phyloP scores from a whole-genome alignment of 768 basidiomycete genomes.

The Cystofilobasidium capitatum region DNA sequence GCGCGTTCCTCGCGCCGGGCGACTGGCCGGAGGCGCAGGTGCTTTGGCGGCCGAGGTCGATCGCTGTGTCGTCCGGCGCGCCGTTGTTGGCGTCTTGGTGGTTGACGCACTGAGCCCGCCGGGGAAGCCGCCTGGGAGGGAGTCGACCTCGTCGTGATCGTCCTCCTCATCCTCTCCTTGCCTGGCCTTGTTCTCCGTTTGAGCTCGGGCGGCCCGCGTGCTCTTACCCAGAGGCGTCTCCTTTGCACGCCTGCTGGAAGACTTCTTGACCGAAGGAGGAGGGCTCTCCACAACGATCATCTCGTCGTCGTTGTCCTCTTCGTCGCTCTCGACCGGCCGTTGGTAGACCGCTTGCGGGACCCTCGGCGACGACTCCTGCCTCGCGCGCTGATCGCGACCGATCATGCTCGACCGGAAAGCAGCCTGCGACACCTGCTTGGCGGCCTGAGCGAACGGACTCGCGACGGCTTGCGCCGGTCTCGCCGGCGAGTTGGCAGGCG shows the following conservation, averaged over 20 bases:
- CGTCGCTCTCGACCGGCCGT: background rate
- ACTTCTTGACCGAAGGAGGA: background rate
- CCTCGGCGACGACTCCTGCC: background rate
- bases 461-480: background rate
- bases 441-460: background rate
- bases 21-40: background rate
- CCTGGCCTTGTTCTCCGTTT: background rate
- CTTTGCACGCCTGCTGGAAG: background rate
- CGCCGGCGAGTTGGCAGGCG: background rate
- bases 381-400: background rate
- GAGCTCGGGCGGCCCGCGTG: background rate
- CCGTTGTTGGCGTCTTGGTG: background rate
- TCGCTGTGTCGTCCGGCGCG: background rate
- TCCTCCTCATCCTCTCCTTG: background rate
- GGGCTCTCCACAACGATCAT: conserved; percentile 3
- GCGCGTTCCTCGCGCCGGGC: background rate
- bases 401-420: background rate
- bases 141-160: background rate
- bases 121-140: background rate
- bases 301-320: background rate
- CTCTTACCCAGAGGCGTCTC: background rate
- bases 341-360: background rate
- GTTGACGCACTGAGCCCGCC: background rate
- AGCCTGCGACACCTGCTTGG: conserved; percentile 5
- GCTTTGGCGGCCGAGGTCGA: background rate